Evolutionary conservation across 208 protist species (phyloP).

Genomic region (Trypanosoma caninum): DNA sequence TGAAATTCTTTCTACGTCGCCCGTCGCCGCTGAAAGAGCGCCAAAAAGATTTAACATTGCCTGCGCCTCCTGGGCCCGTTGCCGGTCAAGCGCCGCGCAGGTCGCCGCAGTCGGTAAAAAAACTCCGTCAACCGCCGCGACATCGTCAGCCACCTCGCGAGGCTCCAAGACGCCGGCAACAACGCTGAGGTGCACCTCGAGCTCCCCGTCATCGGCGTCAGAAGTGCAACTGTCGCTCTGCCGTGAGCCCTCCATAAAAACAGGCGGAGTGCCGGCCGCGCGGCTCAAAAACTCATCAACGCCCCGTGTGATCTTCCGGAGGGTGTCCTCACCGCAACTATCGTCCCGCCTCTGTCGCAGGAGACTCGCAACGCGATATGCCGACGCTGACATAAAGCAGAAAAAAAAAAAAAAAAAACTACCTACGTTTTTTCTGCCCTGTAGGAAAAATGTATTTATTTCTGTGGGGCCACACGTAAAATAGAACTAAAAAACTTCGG

Average conservation of each 20-base stretch:
- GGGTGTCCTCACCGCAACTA: slow-evolving; percentile 19
- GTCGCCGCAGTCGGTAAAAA: slow-evolving; percentile 62
- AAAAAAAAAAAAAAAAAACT: slow-evolving; percentile 5
- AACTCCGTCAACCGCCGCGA: slow-evolving; percentile 31
- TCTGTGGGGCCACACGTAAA: not conserved
- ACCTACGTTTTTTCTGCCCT: not conserved
- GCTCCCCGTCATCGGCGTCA: not conserved
- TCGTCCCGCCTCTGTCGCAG: slow-evolving; percentile 4
- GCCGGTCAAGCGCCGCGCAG: slow-evolving; percentile 40
- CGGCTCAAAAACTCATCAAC: slow-evolving; percentile 56
- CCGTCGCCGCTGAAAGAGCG: slow-evolving; percentile 32
- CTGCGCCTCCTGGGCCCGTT: slow-evolving; percentile 62
- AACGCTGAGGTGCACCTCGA: slow-evolving; percentile 67
- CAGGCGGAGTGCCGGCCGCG: slow-evolving; percentile 40
- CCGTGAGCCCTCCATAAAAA: slow-evolving; percentile 44
- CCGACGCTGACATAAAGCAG: slow-evolving; percentile 23
- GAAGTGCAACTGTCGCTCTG: not conserved
- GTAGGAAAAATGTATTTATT: slow-evolving; percentile 12
- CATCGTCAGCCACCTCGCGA: slow-evolving; percentile 2
- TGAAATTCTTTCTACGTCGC: not conserved
- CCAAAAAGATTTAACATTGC: slow-evolving; percentile 67
- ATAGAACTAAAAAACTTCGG: not conserved
- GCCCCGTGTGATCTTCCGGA: slow-evolving; percentile 37
- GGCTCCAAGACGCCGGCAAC: slow-evolving; percentile 83
- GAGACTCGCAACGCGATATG: slow-evolving; percentile 28